A percentile compares a stretch with the other conserved stretches of the same genome.
These are phyloP conservation scores for Pholiota microspora DNA, from an alignment of 768 basidiomycete genomes.

Conservation along the genomic window DNA sequence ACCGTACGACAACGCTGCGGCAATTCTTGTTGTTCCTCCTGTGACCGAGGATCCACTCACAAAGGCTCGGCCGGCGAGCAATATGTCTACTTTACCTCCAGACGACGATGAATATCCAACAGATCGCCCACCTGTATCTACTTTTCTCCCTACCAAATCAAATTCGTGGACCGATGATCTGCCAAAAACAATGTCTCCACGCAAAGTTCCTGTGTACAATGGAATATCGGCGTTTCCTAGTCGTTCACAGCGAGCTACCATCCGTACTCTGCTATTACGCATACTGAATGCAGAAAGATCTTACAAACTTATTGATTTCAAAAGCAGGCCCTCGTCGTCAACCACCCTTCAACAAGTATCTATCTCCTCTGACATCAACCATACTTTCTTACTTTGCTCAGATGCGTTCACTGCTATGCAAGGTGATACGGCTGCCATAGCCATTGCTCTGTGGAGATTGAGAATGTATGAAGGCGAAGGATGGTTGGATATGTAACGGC, in stretches of 20 bases:
- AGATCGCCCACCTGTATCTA: conserved; percentile 29
- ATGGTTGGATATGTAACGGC: conserved; percentile 31
- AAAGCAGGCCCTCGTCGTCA: neutral
- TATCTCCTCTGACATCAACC: conserved; percentile 44
- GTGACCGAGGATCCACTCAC: conserved; percentile 52
- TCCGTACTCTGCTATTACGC: conserved; percentile 47
- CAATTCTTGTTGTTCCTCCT: conserved; percentile 70
- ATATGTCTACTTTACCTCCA: conserved; percentile 35
- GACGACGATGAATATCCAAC: conserved; percentile 19
- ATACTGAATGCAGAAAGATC: conserved; percentile 45
- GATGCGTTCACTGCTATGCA: conserved; percentile 44
- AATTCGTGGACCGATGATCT: conserved; percentile 9
- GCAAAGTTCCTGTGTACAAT: conserved; percentile 65
- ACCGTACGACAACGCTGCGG: conserved; percentile 53
- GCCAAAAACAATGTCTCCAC: conserved; percentile 23
- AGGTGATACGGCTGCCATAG: conserved; percentile 62
- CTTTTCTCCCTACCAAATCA: conserved; percentile 19
- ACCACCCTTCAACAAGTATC: neutral
- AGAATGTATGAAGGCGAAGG: conserved; percentile 71
- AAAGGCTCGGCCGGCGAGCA: conserved; percentile 37
- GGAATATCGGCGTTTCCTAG: conserved; percentile 63
- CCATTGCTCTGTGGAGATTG: conserved; percentile 76
- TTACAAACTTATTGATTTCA: conserved; percentile 22
- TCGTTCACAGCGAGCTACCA: conserved; percentile 54
- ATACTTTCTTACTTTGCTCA: conserved; percentile 67